Base-by-base conservation (phyloP, 805 yeast species). In the Kodamaea lidongshanica region DNA sequence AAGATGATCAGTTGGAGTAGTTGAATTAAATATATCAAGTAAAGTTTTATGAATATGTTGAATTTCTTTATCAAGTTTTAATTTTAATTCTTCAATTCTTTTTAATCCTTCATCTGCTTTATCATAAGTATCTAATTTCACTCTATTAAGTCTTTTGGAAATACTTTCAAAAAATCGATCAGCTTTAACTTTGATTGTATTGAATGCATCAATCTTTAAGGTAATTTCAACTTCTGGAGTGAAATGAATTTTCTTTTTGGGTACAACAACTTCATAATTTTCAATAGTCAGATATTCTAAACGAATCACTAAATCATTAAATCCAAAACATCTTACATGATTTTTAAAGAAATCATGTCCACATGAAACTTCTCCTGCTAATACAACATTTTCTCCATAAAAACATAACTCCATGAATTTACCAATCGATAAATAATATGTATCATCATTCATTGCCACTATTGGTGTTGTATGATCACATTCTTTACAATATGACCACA, bases 391-490 rank as follows among this genome's bases (percentile, higher is more conserved):
- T 13, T 50, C 46, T 4, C 67, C 67, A 83, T 94, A 86, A 50
- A 88, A 88, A 17, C 81, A 65, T 13, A 88, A 61, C 58, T 92
- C 97, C 14, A 92, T 61, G 50, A 83, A 92, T 49, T 94, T 94
- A 0, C 97, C 98, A 55, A 92, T 79, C 0, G 97, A 89, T 40
- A 78, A 79, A 46, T 79, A 86, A 79, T 94, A 88, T 0, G 96
- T 78, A 22, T 77, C 77, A 28, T 86, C 89, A 44, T 83, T 81
- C 79, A 94, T 75, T 12, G 84, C 83, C 9, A 79, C 58, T 5
- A 81, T 76, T 0, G 96, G 92, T 3, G 94, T 77, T 0, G 79
- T 65, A 20, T 67, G 71, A 9, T 77, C 72, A 52, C 99, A 92
- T 28, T 65, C 67, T 34, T 80, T 83, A 53, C 99, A 92, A 41